Evolutionary conservation across 495 filamentous ascomycete species (phyloP).

Genomic region (Hypoxylon fuscum): DNA sequence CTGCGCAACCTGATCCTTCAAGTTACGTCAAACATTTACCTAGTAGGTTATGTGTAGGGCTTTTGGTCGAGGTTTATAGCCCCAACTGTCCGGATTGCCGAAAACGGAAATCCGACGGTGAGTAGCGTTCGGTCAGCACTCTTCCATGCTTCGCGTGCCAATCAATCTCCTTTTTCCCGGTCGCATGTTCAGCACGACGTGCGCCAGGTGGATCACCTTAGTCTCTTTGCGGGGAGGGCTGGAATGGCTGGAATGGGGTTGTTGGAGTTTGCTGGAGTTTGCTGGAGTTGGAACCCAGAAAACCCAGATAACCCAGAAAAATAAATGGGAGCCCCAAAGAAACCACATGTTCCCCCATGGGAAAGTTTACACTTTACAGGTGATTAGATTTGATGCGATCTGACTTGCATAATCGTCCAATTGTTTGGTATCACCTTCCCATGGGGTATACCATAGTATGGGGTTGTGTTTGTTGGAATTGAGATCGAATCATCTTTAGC

Average conservation of each 20-base stretch:
- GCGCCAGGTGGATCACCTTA: neutral
- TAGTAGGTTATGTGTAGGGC: conserved; percentile 7
- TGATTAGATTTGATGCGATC: conserved; percentile 32
- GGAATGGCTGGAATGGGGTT: conserved; percentile 9
- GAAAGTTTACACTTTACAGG: conserved; percentile 12
- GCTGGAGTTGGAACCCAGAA: conserved; percentile 6
- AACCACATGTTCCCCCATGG: neutral
- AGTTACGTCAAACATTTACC: conserved; percentile 36
- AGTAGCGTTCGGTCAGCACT: conserved; percentile 3
- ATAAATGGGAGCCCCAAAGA: neutral
- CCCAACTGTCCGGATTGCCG: conserved; percentile 18
- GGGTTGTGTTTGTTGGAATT: too few relatives aligned
- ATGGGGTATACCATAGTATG: neutral
- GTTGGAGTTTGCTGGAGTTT: neutral
- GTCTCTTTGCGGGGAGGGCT: conserved; percentile 21
- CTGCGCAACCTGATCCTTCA: conserved; percentile 11
- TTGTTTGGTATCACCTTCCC: neutral
- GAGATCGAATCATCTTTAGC: conserved; percentile 13
- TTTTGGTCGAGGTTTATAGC: neutral
- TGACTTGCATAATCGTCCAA: conserved; percentile 22
- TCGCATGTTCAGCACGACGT: neutral
- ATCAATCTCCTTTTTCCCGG: conserved; percentile 20
- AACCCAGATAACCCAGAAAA: neutral
- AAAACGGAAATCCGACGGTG: conserved; percentile 23
- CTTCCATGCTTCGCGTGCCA: conserved; percentile 16